These are phyloP conservation scores for Trichophyton simii DNA, from an alignment of 2,329 filamentous ascomycete species.

Conservation along the genomic window DNA sequence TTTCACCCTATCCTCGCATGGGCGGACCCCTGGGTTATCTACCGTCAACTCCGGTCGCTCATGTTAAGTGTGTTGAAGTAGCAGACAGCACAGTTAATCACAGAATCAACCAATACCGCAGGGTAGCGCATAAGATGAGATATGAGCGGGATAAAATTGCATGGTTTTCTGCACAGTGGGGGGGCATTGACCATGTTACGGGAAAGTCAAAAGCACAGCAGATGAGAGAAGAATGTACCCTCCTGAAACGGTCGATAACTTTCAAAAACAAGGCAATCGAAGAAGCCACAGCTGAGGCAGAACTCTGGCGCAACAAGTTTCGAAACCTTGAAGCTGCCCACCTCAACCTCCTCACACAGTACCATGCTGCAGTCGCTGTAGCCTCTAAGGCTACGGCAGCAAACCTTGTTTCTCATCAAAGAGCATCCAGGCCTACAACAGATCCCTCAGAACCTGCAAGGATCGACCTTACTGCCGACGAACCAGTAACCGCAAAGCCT, in stretches of 20 bases:
- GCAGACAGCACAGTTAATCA: constrained; percentile 15
- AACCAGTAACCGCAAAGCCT: background rate
- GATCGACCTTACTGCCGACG: constrained; percentile 11
- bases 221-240: constrained; percentile 12
- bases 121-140: constrained; percentile 17
- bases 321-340: constrained; percentile 12
- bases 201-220: constrained; percentile 18
- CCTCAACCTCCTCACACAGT: background rate
- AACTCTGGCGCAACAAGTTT: constrained; percentile 19
- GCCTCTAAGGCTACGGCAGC: background rate
- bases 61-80: constrained; percentile 20
- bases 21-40: constrained; percentile 20
- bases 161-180: constrained; percentile 17
- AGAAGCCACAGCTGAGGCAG: constrained; percentile 19
- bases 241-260: constrained; percentile 15
- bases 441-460: constrained; percentile 12
- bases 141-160: constrained; percentile 22
- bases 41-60: constrained; percentile 21
- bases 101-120: constrained; percentile 16
- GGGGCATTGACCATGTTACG: constrained; percentile 17
- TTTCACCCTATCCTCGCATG: constrained; percentile 23
- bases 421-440: background rate
- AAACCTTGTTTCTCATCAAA: background rate
- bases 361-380: background rate
- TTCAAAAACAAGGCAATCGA: constrained; percentile 17